Evolutionary conservation across 2,329 filamentous ascomycete species (phyloP).

Genomic region (Orbilia oligospora): DNA sequence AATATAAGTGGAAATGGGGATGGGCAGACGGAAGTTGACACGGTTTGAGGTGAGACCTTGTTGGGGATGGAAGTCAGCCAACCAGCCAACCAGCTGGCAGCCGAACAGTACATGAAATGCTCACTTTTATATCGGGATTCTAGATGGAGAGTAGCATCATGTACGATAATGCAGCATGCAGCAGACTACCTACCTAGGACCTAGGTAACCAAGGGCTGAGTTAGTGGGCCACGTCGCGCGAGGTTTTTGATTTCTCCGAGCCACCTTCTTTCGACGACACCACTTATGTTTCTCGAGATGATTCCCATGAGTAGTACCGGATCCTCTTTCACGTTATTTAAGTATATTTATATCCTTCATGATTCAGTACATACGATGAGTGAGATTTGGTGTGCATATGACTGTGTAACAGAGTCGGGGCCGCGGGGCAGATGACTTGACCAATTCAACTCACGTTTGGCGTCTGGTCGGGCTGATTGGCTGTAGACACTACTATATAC

Average conservation of each 20-base stretch:
- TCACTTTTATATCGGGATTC: neutral
- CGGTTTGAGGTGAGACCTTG: constrained; percentile 1
- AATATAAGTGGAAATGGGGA: too few relatives aligned
- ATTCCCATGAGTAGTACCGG: neutral
- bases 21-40: constrained; percentile 15
- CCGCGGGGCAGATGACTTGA: constrained; percentile 7
- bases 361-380: neutral
- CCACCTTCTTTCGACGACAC: neutral
- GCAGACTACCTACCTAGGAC: neutral
- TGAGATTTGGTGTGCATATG: neutral
- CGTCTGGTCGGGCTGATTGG: constrained; percentile 13
- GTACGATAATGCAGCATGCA: neutral
- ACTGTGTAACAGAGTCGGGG: neutral
- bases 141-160: constrained; percentile 11
- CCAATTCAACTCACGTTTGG: constrained; percentile 3
- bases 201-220: too few relatives aligned
- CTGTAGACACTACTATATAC: neutral
- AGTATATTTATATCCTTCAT: too few relatives aligned
- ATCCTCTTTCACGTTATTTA: too few relatives aligned
- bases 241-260: constrained; percentile 13
- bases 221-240: constrained; percentile 37
- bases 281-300: neutral
- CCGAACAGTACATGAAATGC: neutral
- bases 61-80: neutral
- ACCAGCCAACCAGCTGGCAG: constrained; percentile 1